Evolutionary conservation across 2,329 filamentous ascomycete species (phyloP), one percentile per base, ranked within the genome.

Genomic region (Talaromyces sp.): DNA sequence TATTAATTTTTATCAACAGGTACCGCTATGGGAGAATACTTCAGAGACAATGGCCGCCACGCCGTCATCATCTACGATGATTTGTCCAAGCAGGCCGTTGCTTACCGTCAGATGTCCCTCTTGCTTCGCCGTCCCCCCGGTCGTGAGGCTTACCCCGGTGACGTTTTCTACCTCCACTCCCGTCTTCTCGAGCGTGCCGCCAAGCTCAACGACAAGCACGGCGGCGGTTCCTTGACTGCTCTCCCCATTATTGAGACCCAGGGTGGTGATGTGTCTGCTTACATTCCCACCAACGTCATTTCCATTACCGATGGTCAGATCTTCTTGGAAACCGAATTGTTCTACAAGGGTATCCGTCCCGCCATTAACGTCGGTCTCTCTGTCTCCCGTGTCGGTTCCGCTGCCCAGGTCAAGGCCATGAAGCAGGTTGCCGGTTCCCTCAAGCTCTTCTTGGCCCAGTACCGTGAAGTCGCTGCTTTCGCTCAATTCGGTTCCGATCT

Each of bases 291-390:
- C 85, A 99, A 98, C 87, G 95, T 98, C 85, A 99, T 99, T 88
- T 98, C 94, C 82, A 99, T 99, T 80, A 99, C 95, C 75, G 95
- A 98, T 78, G 95, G 95, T 70, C 95, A 99, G 86, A 98, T 99
- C 83, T 99, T 99, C 92, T 88, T 99, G 86, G 95, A 99, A 85
- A 84, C 94, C 73, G 95, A 99, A 84, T 88, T 98, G 72, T 99
- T 98, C 91, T 98, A 97, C 92, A 99, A 99, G 92, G 95, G 95
- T 96, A 85, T 99, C 83, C 94, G 95, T 79, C 95, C 95, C 76
- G 95, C 95, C 85, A 99, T 99, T 83, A 99, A 99, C 89, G 95
- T 99, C 91, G 95, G 95, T 95, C 92, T 99, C 75, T 99, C 95
- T 77, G 95, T 99, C 76, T 99, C 95, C 74, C 95, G 95, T 92